Conservation (phyloP, 2,329 filamentous ascomycete species). For the Aspergillus aculeatinus region DNA sequence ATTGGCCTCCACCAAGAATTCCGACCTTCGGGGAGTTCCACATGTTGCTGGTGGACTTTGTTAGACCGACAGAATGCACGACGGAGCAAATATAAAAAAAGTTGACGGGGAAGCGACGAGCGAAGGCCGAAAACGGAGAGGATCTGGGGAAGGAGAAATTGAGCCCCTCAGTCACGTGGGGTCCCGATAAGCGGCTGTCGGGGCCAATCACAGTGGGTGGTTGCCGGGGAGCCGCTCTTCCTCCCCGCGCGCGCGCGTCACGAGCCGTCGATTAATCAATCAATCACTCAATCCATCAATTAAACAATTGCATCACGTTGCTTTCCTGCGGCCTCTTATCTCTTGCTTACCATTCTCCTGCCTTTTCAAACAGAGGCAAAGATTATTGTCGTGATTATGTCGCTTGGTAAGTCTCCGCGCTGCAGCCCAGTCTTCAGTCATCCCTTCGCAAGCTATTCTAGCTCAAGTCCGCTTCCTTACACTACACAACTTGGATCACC, state of each 20-base stretch:
- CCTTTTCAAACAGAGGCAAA: background rate
- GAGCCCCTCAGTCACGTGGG: constrained; percentile 25
- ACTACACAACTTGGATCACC: background rate
- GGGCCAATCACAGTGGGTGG: constrained; percentile 15
- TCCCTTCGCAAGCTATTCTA: background rate
- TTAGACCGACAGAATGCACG: constrained; percentile 1
- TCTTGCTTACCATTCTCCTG: constrained; percentile 8
- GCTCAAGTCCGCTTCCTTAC: background rate
- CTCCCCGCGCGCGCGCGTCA: constrained; percentile 18
- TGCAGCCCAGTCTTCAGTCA: background rate
- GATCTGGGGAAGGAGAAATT: constrained; percentile 5
- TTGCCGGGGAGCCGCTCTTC: constrained; percentile 10
- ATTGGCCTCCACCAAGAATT: constrained; percentile 65
- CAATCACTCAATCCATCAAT: background rate
- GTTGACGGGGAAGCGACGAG: background rate
- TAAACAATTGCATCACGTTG: too few species aligned
- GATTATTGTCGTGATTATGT: constrained; percentile 24
- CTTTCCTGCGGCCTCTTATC: background rate
- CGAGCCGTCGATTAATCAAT: constrained; percentile 2
- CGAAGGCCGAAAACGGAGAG: constrained; percentile 6
- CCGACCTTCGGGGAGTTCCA: constrained; percentile 48
- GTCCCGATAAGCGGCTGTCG: constrained; percentile 21
- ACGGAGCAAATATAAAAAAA: background rate
- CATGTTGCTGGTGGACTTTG: constrained; percentile 24
- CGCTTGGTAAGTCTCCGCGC: constrained; percentile 22